These are phyloP conservation scores for Yamadazyma sp. DNA, from an alignment of 1,139 yeast genomes.

Conservation along the genomic window DNA sequence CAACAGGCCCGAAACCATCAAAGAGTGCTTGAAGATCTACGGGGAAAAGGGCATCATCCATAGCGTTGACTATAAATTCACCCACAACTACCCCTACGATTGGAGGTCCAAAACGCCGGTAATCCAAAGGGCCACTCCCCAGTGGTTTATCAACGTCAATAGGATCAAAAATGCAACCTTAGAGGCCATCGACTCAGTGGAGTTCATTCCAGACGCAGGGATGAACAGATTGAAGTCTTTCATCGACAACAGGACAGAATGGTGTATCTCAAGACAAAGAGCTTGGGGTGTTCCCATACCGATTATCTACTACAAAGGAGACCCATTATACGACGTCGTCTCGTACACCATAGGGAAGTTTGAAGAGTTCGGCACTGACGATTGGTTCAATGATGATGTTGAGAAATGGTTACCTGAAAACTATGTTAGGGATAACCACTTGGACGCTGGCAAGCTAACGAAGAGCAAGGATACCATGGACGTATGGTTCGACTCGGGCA, in stretches of 20 bases:
- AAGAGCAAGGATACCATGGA: slow-evolving; percentile 94
- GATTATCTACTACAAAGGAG: slow-evolving; percentile 62
- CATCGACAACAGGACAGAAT: slow-evolving; percentile 76
- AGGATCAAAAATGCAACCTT: slow-evolving; percentile 65
- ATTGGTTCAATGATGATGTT: slow-evolving; percentile 69
- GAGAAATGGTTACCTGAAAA: slow-evolving; percentile 72
- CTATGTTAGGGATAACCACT: slow-evolving; percentile 11
- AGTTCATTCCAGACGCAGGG: slow-evolving; percentile 75
- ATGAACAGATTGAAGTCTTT: slow-evolving; percentile 69
- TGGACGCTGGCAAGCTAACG: slow-evolving; percentile 40
- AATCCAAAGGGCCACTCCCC: slow-evolving; percentile 93
- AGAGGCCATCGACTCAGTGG: slow-evolving; percentile 58
- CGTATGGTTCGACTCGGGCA: slow-evolving; percentile 98
- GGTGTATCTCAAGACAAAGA: slow-evolving; percentile 98
- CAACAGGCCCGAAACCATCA: slow-evolving; percentile 54
- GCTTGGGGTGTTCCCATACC: slow-evolving; percentile 99
- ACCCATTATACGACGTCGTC: slow-evolving; percentile 59
- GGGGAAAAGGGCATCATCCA: slow-evolving; percentile 47
- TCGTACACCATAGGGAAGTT: slow-evolving; percentile 54
- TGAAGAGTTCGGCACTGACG: slow-evolving; percentile 63
- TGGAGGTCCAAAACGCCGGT: slow-evolving; percentile 97
- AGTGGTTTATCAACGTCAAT: slow-evolving; percentile 91
- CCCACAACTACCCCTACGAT: slow-evolving; percentile 92
- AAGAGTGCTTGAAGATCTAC: slow-evolving; percentile 39
- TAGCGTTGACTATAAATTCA: slow-evolving; percentile 48